Conservation (phyloP, 352 stramenopile species). For the Pythium phragmiticola region DNA sequence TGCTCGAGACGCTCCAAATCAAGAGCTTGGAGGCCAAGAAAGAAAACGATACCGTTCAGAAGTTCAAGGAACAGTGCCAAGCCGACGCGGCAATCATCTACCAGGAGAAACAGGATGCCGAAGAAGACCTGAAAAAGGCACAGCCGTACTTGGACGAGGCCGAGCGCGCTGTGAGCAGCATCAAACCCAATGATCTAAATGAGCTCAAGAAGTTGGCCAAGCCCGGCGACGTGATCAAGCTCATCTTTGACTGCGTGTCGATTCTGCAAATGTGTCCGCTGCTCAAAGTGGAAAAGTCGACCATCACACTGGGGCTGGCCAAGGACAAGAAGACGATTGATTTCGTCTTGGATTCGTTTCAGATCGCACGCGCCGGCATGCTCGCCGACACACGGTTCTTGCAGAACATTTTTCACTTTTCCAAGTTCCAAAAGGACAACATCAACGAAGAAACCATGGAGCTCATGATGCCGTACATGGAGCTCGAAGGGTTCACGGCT, state of each 20-base stretch:
- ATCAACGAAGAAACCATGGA: constrained; percentile 94
- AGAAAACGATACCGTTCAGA: constrained; percentile 84
- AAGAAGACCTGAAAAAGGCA: constrained; percentile 88
- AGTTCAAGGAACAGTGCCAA: constrained; percentile 88
- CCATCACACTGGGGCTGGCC: constrained; percentile 66
- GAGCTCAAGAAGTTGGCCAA: constrained; percentile 92
- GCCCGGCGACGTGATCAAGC: constrained; percentile 90
- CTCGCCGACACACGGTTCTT: constrained; percentile 87
- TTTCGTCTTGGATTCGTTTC: constrained; percentile 87
- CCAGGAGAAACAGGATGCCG: constrained; percentile 82
- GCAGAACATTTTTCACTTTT: constrained; percentile 90
- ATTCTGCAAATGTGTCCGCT: constrained; percentile 88
- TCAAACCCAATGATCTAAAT: constrained; percentile 90
- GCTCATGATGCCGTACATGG: constrained; percentile 90
- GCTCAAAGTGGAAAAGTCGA: constrained; percentile 59
- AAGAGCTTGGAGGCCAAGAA: constrained; percentile 88
- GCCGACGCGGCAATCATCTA: constrained; percentile 75
- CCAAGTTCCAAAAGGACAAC: constrained; percentile 88
- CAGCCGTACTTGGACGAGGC: constrained; percentile 91
- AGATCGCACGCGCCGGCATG: constrained; percentile 83
- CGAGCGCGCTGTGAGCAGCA: constrained; percentile 80
- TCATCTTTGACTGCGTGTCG: constrained; percentile 91
- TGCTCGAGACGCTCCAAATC: constrained; percentile 75
- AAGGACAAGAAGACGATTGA: constrained; percentile 88
- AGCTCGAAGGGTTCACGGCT: constrained; percentile 80